Conservation (phyloP, 306 rosid species). For the Castanospermum australe region DNA sequence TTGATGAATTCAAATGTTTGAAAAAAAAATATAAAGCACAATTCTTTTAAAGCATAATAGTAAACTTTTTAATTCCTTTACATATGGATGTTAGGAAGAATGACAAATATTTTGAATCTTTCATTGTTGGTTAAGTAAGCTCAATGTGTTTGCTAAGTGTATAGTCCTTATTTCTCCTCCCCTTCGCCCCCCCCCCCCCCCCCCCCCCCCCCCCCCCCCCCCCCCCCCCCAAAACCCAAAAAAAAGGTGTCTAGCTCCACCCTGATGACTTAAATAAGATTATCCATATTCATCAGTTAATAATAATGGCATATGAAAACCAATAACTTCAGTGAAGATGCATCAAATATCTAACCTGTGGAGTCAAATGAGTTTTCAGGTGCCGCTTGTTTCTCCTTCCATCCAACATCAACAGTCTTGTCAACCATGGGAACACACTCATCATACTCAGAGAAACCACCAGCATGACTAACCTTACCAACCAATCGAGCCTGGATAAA, state of each 20-base stretch:
- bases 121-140: neutral
- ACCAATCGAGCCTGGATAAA: conserved; percentile 41
- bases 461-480: conserved; percentile 23
- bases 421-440: conserved; percentile 59
- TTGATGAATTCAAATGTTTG: neutral
- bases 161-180: neutral
- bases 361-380: conserved; percentile 20
- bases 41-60: neutral
- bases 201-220: too few relatives aligned
- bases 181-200: too few relatives aligned
- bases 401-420: conserved; percentile 50
- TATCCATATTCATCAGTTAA: neutral
- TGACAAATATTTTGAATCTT: conserved; percentile 11
- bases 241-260: neutral
- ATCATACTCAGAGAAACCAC: conserved; percentile 33
- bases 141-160: neutral
- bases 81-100: neutral
- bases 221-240: neutral
- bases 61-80: neutral
- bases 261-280: neutral
- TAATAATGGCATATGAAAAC: neutral
- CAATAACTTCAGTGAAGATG: neutral
- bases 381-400: conserved; percentile 22
- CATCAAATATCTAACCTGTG: conserved; percentile 39
- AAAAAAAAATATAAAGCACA: neutral